Evolutionary conservation across 108 stramenopile species (phyloP), one percentile per base, ranked within the genome.

Genomic region (Skeletonema potamos): DNA sequence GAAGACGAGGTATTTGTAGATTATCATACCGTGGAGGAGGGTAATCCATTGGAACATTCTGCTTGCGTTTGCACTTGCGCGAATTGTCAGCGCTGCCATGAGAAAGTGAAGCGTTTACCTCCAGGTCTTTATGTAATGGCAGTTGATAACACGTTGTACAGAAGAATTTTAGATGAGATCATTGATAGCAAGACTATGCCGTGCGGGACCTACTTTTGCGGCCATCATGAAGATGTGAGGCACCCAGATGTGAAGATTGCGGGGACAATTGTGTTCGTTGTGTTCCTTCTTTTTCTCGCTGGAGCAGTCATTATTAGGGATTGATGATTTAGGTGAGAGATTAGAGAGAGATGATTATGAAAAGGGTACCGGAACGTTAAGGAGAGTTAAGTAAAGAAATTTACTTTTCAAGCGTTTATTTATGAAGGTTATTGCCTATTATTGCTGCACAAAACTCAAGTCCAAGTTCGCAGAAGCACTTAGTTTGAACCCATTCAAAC

Each of bases 401-500:
- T 43, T 43, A 24, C 37, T 27, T 41, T 27, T 48, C 63, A 17
- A 39, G 37, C 26, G 18, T 28, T 48, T 2, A 24, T n/a, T 64
- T 51, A 41, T 41, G 39, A 41, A 51, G 64, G 29, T n/a, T 7
- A 41, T 48, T 28, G n/a, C 27, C 54, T 37, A 44, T 73, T 82
- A 90, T 30, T 66, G 73, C 67, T 96, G 89, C 17, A 90, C 93
- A 74, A 91, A 97, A 0, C 70, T 85, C 58, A 97, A 66, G 62
- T 87, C 82, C 76, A 98, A 83, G 7, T 76, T 80, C 62, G 96
- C 86, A 7, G 81, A 90, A 20, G 89, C 74, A 7, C 92, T 91
- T 61, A 98, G 81, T 70, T 96, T 90, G 82, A 98, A 96, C 18
- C 96, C 96, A 68, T 96, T 88, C 82, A 98, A 86, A 27, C 76